Evolutionary conservation across 2,329 filamentous ascomycete genomes (phyloP), one percentile per base, ranked within the genome.

Genomic region (Beauveria asiatica): DNA sequence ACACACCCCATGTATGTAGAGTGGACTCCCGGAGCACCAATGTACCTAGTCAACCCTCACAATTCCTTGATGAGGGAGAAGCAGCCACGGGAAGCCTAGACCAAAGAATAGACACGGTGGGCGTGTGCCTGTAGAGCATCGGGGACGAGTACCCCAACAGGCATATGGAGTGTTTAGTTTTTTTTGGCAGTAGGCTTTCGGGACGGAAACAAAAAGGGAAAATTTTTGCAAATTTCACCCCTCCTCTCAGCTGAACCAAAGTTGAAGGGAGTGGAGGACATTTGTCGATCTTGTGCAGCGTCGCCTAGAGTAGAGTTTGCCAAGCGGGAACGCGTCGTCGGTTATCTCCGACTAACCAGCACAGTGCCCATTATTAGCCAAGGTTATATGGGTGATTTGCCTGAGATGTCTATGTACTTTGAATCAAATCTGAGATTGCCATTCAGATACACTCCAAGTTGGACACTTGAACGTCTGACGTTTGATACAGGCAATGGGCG

Each of bases 261-360:
- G 37, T 45, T 9, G 27, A 9, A 16, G 25, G 53, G n/a, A 37
- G 42, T 37, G 42, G 53, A 56, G 44, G 54, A 16, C 25, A 45
- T 33, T 33, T 50, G 45, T 50, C 55, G 45, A 57, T 49, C 27
- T 44, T 17, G 46, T 23, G 45, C 23, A 41, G 54, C 44, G 25
- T 55, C n/a, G 42, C 41, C 30, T 21, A 46, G n/a, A 58, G 56
- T 51, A 58, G 56, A 58, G 56, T 58, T 58, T 58, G 56, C 56
- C 46, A 51, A 44, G 56, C 45, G 46, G 45, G 23, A 51, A 51
- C 39, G 37, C 33, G 21, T 33, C 21, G 37, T 58, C 56, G 46
- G 56, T 51, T 58, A 58, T 58, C 56, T 58, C 56, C 56, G 56
- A 58, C 44, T 57, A 21, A 50, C 33, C 33, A 58, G 11, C 17